These are phyloP conservation scores for Antitrichia curtipendula DNA, from an alignment of 225 moss, liverwort and hornwort genomes.

Conservation along the genomic window DNA sequence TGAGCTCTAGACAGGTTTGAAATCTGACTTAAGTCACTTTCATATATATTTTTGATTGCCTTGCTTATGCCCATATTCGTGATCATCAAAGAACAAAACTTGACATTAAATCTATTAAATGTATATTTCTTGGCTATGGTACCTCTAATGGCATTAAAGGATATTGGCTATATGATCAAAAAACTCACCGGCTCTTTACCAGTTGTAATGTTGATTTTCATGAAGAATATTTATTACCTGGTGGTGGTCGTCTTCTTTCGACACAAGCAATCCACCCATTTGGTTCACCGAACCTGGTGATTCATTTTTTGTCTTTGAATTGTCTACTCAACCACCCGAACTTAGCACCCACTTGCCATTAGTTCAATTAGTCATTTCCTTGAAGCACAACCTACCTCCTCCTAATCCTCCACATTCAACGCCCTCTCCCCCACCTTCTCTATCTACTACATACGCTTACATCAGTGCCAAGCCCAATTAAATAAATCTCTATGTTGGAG, in stretches of 20 bases:
- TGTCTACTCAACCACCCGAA: rapidly evolving
- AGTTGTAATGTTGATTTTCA: not conserved
- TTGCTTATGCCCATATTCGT: no score
- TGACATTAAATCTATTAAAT: no score
- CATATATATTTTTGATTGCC: no score
- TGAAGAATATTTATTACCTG: not conserved
- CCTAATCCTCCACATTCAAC: not conserved
- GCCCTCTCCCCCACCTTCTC: no score
- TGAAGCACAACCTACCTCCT: not conserved
- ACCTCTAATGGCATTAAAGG: no score
- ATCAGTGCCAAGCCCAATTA: rapidly evolving
- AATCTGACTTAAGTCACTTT: no score
- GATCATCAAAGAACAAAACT: no score
- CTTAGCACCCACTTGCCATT: no score
- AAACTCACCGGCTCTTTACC: not conserved
- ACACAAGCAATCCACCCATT: not conserved
- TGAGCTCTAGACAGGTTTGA: no score
- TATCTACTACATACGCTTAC: rapidly evolving
- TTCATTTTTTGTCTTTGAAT: rapidly evolving
- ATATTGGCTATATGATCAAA: not conserved
- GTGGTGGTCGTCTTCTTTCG: not conserved
- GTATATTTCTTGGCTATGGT: no score
- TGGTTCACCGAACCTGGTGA: rapidly evolving
- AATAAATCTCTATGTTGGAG: no score
- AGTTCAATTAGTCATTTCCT: not conserved